These are phyloP conservation scores for Melampsora allii-populina DNA, from an alignment of 1,284 basidiomycete species.

Conservation along the genomic window DNA sequence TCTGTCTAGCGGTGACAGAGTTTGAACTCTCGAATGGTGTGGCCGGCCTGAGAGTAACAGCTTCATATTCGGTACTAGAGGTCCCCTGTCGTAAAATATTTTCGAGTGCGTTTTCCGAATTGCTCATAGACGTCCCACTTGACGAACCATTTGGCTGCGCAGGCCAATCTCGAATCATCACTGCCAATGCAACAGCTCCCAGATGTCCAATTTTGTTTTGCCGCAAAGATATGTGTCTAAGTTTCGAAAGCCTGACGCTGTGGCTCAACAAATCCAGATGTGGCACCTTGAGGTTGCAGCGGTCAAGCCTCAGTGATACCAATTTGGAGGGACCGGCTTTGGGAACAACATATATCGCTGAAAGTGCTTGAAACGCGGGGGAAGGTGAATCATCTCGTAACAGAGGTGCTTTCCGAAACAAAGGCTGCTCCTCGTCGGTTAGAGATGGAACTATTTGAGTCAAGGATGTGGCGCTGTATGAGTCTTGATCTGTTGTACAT, in stretches of 20 bases:
- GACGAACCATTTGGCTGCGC: conserved; percentile 58
- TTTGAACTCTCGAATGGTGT: conserved; percentile 16
- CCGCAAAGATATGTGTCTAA: conserved; percentile 80
- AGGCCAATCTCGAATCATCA: conserved; percentile 93
- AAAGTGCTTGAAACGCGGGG: conserved; percentile 27
- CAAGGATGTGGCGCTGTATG: not conserved
- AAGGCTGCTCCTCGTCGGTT: conserved; percentile 1
- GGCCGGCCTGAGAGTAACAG: not conserved
- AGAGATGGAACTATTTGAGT: not conserved
- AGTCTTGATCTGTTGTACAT: not conserved
- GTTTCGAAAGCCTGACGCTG: conserved; percentile 71
- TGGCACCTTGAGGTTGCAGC: conserved; percentile 6
- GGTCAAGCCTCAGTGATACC: conserved; percentile 22
- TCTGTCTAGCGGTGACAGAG: conserved; percentile 35
- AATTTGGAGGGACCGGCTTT: conserved; percentile 21
- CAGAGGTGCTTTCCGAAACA: conserved; percentile 33
- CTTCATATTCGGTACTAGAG: not conserved
- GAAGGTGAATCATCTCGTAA: conserved; percentile 30
- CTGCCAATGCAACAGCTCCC: conserved; percentile 81
- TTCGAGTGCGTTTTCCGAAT: conserved; percentile 43
- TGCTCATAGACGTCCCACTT: conserved; percentile 11
- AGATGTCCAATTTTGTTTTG: conserved; percentile 76
- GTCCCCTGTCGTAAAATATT: not conserved
- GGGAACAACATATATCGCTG: conserved; percentile 14
- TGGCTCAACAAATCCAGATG: conserved; percentile 57